phyloP scores from a whole-genome alignment of 2,329 filamentous ascomycete genomes.

The Trichoderma oligosporum region DNA sequence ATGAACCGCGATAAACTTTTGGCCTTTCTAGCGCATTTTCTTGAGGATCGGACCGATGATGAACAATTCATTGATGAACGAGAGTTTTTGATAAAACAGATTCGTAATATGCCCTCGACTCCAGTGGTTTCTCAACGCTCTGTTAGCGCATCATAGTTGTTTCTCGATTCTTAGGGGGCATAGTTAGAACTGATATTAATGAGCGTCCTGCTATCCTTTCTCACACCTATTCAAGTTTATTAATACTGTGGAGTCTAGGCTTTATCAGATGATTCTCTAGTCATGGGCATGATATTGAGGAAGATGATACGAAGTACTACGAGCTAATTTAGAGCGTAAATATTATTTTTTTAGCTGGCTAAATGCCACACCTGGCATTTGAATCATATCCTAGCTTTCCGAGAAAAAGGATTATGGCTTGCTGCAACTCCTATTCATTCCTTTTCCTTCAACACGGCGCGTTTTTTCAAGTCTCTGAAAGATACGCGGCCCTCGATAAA shows the following conservation, averaged over 20 bases:
- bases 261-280: not conserved
- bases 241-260: conserved; percentile 11
- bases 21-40: conserved; percentile 82
- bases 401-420: conserved; percentile 10
- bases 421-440: not conserved
- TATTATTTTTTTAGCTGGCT: not conserved
- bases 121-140: conserved; percentile 52
- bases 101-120: conserved; percentile 62
- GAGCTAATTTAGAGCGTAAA: conserved; percentile 1
- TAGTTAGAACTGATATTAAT: conserved; percentile 9
- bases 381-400: not conserved
- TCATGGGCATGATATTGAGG: conserved; percentile 3
- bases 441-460: not conserved
- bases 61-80: conserved; percentile 99
- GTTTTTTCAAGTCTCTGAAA: not conserved
- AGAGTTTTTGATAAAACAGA: conserved; percentile 94
- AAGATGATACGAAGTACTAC: conserved; percentile 12
- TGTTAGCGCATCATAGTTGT: conserved; percentile 19
- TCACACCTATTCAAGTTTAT: conserved; percentile 7
- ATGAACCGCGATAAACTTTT: conserved; percentile 93
- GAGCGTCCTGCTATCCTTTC: conserved; percentile 1
- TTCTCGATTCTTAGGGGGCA: conserved; percentile 1
- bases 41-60: conserved; percentile 93
- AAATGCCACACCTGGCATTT: not conserved
- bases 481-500: not conserved